Conservation (phyloP, 495 filamentous ascomycete genomes). For the Venustampulla echinocandica region DNA sequence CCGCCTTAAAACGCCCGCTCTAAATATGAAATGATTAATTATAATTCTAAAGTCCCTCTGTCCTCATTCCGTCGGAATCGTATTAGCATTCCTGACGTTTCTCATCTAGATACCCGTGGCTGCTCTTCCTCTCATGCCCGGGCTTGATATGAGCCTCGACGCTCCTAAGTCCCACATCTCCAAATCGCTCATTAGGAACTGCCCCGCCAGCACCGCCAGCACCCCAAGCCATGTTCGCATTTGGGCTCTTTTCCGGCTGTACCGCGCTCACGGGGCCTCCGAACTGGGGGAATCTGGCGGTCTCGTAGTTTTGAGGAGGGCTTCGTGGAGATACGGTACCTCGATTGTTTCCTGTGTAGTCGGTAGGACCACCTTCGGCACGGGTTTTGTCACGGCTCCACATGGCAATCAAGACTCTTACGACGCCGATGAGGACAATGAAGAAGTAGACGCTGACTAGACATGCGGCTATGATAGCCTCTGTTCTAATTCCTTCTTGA, state of each 20-base stretch:
- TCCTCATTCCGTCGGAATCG: too few relatives aligned
- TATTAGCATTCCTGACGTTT: too few relatives aligned
- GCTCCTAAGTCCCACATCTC: constrained; percentile 10
- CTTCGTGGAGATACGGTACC: background rate
- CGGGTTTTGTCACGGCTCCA: constrained; percentile 40
- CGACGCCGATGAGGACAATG: constrained; percentile 62
- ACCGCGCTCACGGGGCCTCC: constrained; percentile 11
- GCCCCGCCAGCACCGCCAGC: background rate
- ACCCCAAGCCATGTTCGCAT: constrained; percentile 5
- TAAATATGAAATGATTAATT: too few relatives aligned
- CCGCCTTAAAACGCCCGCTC: too few relatives aligned
- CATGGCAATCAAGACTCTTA: constrained; percentile 51
- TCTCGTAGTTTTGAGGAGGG: constrained; percentile 4
- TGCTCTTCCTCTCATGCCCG: constrained; percentile 18
- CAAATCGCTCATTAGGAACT: background rate
- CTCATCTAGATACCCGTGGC: constrained; percentile 19
- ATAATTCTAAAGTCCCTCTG: too few relatives aligned
- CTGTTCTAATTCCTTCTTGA: constrained; percentile 52
- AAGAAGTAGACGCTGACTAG: constrained; percentile 69
- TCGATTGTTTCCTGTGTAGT: constrained; percentile 16
- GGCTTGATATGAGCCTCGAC: constrained; percentile 12
- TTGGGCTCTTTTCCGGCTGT: background rate
- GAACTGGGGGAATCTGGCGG: constrained; percentile 18
- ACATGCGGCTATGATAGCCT: constrained; percentile 62
- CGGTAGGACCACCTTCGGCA: constrained; percentile 37